Conservation (phyloP, 306 rosid species). For the Begonia loranthoides region DNA sequence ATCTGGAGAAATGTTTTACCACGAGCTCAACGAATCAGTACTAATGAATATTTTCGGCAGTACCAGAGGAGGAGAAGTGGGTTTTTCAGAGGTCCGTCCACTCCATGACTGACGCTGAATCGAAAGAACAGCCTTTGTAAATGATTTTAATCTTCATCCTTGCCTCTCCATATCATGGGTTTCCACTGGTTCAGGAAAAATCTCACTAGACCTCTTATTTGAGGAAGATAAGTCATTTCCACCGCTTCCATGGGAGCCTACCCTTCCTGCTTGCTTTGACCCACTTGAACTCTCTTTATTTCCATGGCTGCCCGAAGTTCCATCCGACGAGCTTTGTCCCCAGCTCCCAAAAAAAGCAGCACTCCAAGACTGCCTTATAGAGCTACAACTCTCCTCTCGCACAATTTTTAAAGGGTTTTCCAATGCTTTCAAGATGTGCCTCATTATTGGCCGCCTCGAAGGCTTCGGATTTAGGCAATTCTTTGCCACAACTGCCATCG, state of each 20-base stretch:
- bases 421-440: conserved; percentile 71
- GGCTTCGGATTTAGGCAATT: conserved; percentile 84
- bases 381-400: conserved; percentile 68
- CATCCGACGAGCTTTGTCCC: conserved; percentile 75
- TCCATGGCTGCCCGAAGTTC: conserved; percentile 21
- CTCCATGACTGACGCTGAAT: no score
- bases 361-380: conserved; percentile 73
- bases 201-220: conserved; percentile 66
- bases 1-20: no score
- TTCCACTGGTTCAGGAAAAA: conserved; percentile 83
- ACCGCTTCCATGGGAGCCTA: conserved; percentile 61
- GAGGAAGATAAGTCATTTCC: conserved; percentile 69
- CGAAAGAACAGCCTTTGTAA: no score
- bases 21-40: no score
- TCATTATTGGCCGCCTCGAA: conserved; percentile 82
- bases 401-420: conserved; percentile 89
- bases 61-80: no score
- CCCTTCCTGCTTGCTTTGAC: conserved; percentile 46
- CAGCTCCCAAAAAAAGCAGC: conserved; percentile 77
- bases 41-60: no score
- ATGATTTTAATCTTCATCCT: conserved; percentile 5
- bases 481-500: conserved; percentile 82
- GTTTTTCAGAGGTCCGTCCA: no score
- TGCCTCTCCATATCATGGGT: conserved; percentile 38
- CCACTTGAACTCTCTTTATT: conserved; percentile 33